Base-by-base conservation (phyloP, 208 protist genomes). In the Leishmania turanica region DNA sequence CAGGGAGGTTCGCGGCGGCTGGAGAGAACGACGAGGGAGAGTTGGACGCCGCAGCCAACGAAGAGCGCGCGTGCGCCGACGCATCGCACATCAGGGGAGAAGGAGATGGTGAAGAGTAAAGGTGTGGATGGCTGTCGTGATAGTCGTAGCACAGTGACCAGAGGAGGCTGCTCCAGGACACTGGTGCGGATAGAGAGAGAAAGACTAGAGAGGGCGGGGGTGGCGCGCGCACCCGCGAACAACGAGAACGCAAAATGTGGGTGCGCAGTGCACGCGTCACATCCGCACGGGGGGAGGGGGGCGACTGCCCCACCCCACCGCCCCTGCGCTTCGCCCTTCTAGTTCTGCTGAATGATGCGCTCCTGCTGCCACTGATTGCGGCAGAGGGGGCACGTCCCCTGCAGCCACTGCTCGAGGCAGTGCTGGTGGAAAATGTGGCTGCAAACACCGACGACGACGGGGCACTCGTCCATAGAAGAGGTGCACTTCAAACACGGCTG, bases 381-480 rank as follows among this genome's bases (percentile, higher is more conserved):
- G 74, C 87, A 90, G 40, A 53, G 21, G 8, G 87, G 81, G 66
- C 87, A 90, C 34, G 81, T 81, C 3, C 72, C 64, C 58, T 78
- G 64, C 31, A 78, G 60, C 91, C 91, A 95, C 72, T 74, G 80
- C 45, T 80, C 49, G 8, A 89, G 78, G 78, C 91, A 95, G 79
- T 91, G 86, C 54, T 80, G 73, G 68, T 95, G 91, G 68, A 89
- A 88, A 1, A 85, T 62, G 83, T 95, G 89, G 9, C 77, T 79
- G 68, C 91, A 95, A 62, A 58, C 80, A 21, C 88, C 88, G 37
- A 81, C 66, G 34, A 85, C 72, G 27, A 92, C 84, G 0, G 42
- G 66, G 81, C 88, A 91, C 17, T 78, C 64, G 34, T 80, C 79
- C 31, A 69, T 21, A n/a, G 51, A 47, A 4, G 78, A 82, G 8